A percentile compares a stretch with the other conserved stretches of the same genome.
These are phyloP conservation scores for Ogataea naganishii DNA, from an alignment of 805 yeast species.

Conservation along the genomic window DNA sequence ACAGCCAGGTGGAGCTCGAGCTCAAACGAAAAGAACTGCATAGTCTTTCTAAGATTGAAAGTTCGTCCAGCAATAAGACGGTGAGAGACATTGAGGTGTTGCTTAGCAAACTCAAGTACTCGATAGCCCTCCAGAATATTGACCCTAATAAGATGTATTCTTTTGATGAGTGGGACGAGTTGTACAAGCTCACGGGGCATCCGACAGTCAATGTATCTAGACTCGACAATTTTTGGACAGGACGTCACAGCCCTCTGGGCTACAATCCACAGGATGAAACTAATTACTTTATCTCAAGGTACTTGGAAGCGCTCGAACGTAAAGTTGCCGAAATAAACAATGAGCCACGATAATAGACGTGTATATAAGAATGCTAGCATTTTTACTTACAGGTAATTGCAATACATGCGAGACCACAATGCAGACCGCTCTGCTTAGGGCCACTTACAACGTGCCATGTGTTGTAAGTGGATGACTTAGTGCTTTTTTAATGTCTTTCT, in stretches of 20 bases:
- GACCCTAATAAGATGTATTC: conserved; percentile 33
- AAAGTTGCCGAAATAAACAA: no score
- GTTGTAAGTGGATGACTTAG: no score
- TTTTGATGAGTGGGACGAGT: conserved; percentile 43
- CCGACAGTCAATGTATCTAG: no score
- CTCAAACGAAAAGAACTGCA: not conserved
- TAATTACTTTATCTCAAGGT: conserved; percentile 36
- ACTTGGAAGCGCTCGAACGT: conserved; percentile 15
- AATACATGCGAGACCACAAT: no score
- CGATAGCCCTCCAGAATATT: conserved; percentile 26
- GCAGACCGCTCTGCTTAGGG: no score
- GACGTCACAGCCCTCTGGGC: conserved; percentile 58
- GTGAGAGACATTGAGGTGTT: conserved; percentile 18
- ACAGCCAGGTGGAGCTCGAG: conserved; percentile 1
- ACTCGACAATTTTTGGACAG: conserved; percentile 54
- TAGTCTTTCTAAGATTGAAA: conserved; percentile 1
- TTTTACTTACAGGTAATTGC: no score
- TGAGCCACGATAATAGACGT: no score
- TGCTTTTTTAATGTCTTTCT: no score
- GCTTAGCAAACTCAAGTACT: conserved; percentile 21
- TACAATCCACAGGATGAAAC: conserved; percentile 67
- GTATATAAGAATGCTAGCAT: no score
- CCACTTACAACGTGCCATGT: no score
- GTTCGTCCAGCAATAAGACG: conserved; percentile 5
- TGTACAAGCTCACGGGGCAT: conserved; percentile 26